Base-by-base conservation (phyloP, 2,329 filamentous ascomycete species). In the Penicillium decumbens region DNA sequence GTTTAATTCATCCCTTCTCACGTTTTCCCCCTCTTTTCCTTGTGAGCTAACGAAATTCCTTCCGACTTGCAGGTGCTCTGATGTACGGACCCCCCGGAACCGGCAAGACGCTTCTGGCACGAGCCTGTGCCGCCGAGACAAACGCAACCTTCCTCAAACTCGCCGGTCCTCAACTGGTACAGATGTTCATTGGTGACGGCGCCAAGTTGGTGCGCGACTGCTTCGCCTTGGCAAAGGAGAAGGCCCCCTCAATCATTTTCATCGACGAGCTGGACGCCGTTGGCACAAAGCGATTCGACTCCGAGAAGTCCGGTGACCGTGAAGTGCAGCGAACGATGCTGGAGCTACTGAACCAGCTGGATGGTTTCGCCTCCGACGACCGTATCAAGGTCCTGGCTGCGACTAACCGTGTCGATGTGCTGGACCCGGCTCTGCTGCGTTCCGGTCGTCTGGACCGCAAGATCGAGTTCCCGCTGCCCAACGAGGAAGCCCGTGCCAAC, bases 131-230 rank as follows among this genome's bases (percentile, higher is more conserved):
- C 4, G 93, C 93, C 42, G 93, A 98, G 75, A 97, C 93, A 53
- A 93, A 98, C 60, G 93, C 93, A 56, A 98, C 93, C 23, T 98
- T 98, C 80, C 84, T 98, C 68, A 98, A 98, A 75, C 87, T 98
- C 49, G 93, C 93, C 53, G 93, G 93, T 43, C 93, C 95, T 4
- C 93, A 98, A 74, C 83, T 98, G 33, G 93, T 98, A 27, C 93
- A 98, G 72, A 98, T 97, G 93, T 98, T 97, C 72, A 98, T 98
- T 35, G 93, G 93, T 70, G 95, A 98, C 61, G 93, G 93, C 65
- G 93, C 95, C 38, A 98, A 98, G 75, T 82, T 98, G 27, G 93
- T 98, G 37, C 88, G 93, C 51, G 93, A 98, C 75, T 95, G 89
- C 74, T 98, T 98, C 69, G 93, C 93, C 1, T 79, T 98, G 12